A percentile compares a stretch with the other conserved stretches of the same genome.
phyloP scores from a whole-genome alignment of 2,329 filamentous ascomycete species.

The Zarea fungicola region DNA sequence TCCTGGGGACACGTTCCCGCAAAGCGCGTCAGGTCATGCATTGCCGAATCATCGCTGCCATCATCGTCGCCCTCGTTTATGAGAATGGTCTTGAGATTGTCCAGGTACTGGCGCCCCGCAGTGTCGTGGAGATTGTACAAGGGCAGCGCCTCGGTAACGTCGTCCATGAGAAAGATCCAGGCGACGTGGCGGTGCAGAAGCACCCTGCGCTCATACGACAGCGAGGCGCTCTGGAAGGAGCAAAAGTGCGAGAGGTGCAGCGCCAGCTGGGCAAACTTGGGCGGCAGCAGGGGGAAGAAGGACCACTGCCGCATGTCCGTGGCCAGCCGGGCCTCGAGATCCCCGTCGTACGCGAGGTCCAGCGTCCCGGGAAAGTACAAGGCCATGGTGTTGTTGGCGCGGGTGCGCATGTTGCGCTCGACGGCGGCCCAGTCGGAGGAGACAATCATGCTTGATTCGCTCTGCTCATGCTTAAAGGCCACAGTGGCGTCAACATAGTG shows the following conservation, averaged over 20 bases:
- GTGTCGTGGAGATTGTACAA: constrained; percentile 5
- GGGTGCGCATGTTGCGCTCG: background rate
- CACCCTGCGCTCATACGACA: constrained; percentile 6
- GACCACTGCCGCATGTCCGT: background rate
- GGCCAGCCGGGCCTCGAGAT: background rate
- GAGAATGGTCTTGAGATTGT: constrained; percentile 10
- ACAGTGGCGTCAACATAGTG: background rate
- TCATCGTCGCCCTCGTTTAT: no score
- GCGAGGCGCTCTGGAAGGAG: background rate
- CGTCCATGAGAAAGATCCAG: constrained; percentile 10
- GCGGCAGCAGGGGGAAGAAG: constrained; percentile 37
- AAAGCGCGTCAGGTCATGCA: constrained; percentile 5
- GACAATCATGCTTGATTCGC: background rate
- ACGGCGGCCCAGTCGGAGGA: background rate
- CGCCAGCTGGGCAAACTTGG: background rate
- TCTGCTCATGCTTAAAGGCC: background rate
- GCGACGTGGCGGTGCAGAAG: constrained; percentile 7
- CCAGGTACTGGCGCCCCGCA: constrained; percentile 4
- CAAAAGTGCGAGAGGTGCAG: constrained; percentile 4
- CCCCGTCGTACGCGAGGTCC: background rate
- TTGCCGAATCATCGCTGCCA: background rate
- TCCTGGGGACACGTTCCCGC: background rate
- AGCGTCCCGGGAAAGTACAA: background rate
- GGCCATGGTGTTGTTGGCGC: background rate
- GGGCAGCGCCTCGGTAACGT: constrained; percentile 7